These are phyloP conservation scores for Leccinum boreale DNA, from an alignment of 768 basidiomycete species.

Conservation along the genomic window DNA sequence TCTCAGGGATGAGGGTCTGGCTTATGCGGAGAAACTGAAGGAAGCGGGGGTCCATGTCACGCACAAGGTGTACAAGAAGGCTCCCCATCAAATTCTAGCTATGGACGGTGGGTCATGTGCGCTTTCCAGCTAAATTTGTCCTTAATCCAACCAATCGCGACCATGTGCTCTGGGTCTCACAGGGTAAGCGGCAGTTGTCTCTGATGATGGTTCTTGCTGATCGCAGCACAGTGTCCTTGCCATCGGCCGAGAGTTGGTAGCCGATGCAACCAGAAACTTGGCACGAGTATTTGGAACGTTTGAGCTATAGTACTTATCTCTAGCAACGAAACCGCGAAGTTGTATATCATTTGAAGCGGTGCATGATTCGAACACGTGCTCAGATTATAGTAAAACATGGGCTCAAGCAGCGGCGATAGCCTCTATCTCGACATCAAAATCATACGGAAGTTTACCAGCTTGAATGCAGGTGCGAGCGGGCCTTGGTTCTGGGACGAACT, in stretches of 20 bases:
- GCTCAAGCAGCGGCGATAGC: conserved; percentile 47
- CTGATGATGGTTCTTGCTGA: conserved; percentile 5
- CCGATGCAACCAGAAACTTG: conserved; percentile 36
- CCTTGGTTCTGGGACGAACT: conserved; percentile 54
- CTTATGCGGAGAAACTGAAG: conserved; percentile 57
- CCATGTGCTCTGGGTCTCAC: not conserved
- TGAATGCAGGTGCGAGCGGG: conserved; percentile 78
- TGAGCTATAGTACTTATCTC: not conserved
- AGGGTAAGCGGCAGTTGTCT: conserved; percentile 21
- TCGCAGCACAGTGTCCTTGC: conserved; percentile 32
- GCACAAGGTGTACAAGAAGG: conserved; percentile 55
- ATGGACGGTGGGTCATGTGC: conserved; percentile 57
- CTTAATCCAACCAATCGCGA: not conserved
- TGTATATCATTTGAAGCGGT: not conserved
- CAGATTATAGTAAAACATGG: not conserved
- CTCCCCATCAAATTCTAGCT: conserved; percentile 70
- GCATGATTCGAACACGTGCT: not conserved
- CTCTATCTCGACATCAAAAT: conserved; percentile 74
- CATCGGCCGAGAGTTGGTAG: conserved; percentile 36
- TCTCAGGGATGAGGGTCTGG: conserved; percentile 63
- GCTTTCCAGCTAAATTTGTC: not conserved
- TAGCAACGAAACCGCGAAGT: not conserved
- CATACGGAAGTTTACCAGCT: conserved; percentile 62
- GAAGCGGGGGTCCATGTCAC: conserved; percentile 53
- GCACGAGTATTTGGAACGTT: conserved; percentile 30